These are phyloP conservation scores for Phytophthora sojae DNA, from an alignment of 352 stramenopile genomes.

Conservation along the genomic window DNA sequence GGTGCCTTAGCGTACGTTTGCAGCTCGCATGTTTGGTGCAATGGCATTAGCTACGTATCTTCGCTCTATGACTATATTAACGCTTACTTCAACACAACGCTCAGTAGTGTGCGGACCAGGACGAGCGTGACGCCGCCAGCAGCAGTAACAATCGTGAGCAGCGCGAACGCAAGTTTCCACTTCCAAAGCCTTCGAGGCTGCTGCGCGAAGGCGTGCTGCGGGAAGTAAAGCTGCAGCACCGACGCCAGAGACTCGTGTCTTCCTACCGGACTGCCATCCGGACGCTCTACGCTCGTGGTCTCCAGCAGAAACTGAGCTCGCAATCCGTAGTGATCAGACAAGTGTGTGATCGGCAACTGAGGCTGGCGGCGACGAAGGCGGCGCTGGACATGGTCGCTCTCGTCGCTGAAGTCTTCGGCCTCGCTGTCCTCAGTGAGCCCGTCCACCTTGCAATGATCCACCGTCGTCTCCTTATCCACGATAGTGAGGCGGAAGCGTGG, in stretches of 20 bases:
- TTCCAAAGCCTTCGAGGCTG: conserved; percentile 65
- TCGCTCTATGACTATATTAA: conserved; percentile 4
- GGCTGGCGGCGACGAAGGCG: conserved; percentile 17
- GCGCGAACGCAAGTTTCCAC: conserved; percentile 63
- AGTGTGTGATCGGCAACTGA: conserved; percentile 71
- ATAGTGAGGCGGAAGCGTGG: conserved; percentile 52
- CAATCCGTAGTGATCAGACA: conserved; percentile 85
- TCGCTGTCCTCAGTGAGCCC: conserved; percentile 41
- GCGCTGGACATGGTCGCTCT: conserved; percentile 20
- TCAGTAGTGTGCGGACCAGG: conserved; percentile 25
- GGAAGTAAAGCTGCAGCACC: conserved; percentile 76
- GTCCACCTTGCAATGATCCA: conserved; percentile 67
- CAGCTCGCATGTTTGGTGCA: neutral
- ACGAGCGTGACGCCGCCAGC: conserved; percentile 30
- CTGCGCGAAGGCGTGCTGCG: conserved; percentile 67
- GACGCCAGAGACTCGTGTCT: conserved; percentile 51
- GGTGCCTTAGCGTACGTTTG: neutral
- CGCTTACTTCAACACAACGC: conserved; percentile 20
- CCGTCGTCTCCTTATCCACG: conserved; percentile 48
- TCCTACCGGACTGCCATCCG: conserved; percentile 46
- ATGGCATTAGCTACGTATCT: neutral
- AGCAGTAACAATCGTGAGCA: conserved; percentile 49
- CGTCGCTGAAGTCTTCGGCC: conserved; percentile 16
- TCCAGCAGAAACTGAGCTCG: conserved; percentile 62
- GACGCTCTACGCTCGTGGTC: conserved; percentile 45